phyloP scores from a whole-genome alignment of 257 asterid species.

The Forsythia suspensa region DNA sequence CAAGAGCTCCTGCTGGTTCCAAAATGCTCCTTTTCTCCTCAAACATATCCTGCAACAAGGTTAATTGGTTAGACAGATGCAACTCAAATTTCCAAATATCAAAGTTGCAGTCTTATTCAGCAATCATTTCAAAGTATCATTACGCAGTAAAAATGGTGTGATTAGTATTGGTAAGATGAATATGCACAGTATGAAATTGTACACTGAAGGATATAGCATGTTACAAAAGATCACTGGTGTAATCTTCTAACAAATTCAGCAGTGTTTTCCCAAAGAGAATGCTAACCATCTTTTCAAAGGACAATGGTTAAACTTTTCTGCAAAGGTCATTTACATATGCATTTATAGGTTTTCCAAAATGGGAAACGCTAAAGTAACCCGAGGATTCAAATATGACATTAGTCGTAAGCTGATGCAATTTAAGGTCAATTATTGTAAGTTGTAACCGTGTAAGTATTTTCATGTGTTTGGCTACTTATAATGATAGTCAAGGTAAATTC shows the following conservation, averaged over 20 bases:
- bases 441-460: background rate
- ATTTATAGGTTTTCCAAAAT: background rate
- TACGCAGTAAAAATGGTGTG: background rate
- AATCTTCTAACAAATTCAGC: background rate
- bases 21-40: constrained; percentile 96
- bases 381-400: background rate
- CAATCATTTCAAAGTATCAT: background rate
- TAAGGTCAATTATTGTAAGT: background rate
- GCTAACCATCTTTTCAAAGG: background rate
- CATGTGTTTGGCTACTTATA: background rate
- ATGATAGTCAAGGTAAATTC: background rate
- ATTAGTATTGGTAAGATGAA: background rate
- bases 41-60: constrained; percentile 74
- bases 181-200: background rate
- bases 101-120: background rate
- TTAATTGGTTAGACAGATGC: constrained; percentile 15
- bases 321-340: background rate
- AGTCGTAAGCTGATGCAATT: background rate
- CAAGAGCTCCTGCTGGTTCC: constrained; percentile 99
- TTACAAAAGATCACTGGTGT: background rate
- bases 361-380: background rate
- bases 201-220: background rate
- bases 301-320: background rate
- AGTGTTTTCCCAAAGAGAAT: background rate
- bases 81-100: background rate